A percentile compares a stretch with the other conserved stretches of the same genome.
Evolutionary conservation across 2,329 filamentous ascomycete species (phyloP).

Genomic region (Penicillium sclerotigenum): DNA sequence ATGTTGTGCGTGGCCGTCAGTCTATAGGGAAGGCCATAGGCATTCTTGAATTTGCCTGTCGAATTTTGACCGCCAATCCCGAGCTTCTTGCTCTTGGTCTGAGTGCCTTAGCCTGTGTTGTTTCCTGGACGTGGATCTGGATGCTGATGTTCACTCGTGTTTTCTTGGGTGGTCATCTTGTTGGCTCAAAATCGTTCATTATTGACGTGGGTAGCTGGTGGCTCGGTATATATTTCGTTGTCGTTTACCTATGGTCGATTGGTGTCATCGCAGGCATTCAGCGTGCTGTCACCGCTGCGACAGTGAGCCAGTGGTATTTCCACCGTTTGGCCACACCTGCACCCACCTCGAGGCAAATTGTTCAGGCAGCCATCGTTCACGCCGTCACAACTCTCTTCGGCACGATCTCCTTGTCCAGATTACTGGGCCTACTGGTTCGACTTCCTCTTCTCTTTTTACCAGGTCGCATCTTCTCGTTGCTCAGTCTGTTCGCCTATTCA

Average conservation of each 20-base stretch:
- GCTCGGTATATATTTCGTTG: constrained; percentile 85
- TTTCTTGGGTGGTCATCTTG: constrained; percentile 87
- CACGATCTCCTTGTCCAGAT: constrained; percentile 82
- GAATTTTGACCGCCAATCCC: constrained; percentile 79
- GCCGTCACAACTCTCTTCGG: constrained; percentile 84
- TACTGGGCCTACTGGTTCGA: constrained; percentile 75
- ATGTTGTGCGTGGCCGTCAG: constrained; percentile 74
- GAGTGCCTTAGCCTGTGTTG: constrained; percentile 68
- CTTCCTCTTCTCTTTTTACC: constrained; percentile 83
- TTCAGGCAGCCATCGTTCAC: constrained; percentile 77
- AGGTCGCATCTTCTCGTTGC: constrained; percentile 64
- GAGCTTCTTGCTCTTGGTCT: constrained; percentile 82
- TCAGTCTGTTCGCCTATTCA: constrained; percentile 70
- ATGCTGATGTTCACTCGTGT: constrained; percentile 93
- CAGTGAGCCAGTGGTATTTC: constrained; percentile 98
- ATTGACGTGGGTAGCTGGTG: constrained; percentile 90
- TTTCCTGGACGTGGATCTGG: constrained; percentile 94
- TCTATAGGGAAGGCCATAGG: constrained; percentile 78
- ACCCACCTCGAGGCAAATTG: constrained; percentile 74
- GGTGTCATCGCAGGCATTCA: constrained; percentile 85
- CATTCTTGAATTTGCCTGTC: constrained; percentile 88
- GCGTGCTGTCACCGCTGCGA: constrained; percentile 85
- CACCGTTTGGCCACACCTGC: constrained; percentile 79
- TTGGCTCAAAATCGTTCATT: constrained; percentile 62
- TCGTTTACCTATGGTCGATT: constrained; percentile 94